A percentile compares a stretch with the other conserved stretches of the same genome.
These are phyloP conservation scores for Podospora sp. DNA, from an alignment of 495 filamentous ascomycete species.

Conservation along the genomic window DNA sequence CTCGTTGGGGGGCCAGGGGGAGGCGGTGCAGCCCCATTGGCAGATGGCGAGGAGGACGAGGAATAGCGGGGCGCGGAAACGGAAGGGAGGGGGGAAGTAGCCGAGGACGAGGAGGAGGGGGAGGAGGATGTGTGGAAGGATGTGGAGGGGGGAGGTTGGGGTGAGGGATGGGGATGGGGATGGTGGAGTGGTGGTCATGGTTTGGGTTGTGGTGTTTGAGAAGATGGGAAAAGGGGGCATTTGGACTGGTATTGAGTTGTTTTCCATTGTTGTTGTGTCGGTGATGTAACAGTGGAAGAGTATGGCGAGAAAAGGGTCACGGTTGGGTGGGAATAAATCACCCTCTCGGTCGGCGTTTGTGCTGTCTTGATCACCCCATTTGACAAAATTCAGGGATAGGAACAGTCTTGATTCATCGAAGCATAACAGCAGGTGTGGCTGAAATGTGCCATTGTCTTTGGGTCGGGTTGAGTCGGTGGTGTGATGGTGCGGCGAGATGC, in stretches of 20 bases:
- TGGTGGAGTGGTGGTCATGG: neutral
- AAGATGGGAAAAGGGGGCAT: neutral
- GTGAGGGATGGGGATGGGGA: neutral
- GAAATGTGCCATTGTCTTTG: neutral
- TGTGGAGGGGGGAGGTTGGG: neutral
- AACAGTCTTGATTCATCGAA: neutral
- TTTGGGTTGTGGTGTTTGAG: neutral
- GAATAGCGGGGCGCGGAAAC: slow-evolving; percentile 15
- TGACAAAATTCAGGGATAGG: neutral
- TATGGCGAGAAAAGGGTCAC: neutral
- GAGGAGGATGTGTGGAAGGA: slow-evolving; percentile 25
- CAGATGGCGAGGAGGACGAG: slow-evolving; percentile 9
- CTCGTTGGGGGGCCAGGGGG: slow-evolving; percentile 25
- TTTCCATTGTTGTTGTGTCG: neutral
- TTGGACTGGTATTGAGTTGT: neutral
- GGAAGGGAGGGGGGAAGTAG: slow-evolving; percentile 22
- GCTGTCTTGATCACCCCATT: neutral
- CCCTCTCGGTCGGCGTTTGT: neutral
- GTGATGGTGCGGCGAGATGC: neutral
- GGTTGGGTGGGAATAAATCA: neutral
- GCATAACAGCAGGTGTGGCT: neutral
- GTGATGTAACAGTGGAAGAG: neutral
- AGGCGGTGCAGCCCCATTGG: slow-evolving; percentile 17
- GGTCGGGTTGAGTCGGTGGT: neutral
- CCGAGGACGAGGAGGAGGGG: slow-evolving; percentile 11